phyloP scores from a whole-genome alignment of 345 rosid genomes.

The Lepidium africanum region DNA sequence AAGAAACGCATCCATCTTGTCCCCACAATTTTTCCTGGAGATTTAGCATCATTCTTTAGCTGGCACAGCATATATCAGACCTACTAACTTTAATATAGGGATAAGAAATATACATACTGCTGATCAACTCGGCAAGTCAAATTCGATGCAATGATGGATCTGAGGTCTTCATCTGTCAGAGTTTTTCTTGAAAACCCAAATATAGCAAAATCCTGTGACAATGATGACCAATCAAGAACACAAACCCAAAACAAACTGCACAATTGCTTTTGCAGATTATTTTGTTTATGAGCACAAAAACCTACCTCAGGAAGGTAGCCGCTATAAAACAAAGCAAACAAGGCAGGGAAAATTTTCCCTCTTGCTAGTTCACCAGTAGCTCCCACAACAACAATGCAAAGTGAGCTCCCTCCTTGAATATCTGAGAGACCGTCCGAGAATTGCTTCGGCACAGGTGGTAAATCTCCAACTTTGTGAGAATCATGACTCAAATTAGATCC shows the following conservation, averaged over 20 bases:
- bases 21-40: conserved; percentile 55
- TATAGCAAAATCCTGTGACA: conserved; percentile 52
- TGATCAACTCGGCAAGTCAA: conserved; percentile 74
- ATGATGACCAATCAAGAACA: conserved; percentile 6
- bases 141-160: conserved; percentile 59
- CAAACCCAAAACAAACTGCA: not conserved
- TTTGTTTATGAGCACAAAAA: not conserved
- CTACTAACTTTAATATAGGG: not conserved
- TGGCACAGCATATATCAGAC: not conserved
- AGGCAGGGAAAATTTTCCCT: conserved; percentile 57
- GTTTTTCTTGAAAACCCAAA: conserved; percentile 75
- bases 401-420: conserved; percentile 37
- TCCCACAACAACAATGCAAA: conserved; percentile 68
- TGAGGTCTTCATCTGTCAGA: conserved; percentile 56
- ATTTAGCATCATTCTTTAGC: not conserved
- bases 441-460: conserved; percentile 1
- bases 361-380: conserved; percentile 76
- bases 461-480: not conserved
- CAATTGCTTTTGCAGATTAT: not conserved
- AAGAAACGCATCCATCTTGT: conserved; percentile 58
- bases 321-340: conserved; percentile 68
- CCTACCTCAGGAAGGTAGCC: conserved; percentile 77
- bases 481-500: not conserved
- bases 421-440: conserved; percentile 14
- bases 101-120: conserved; percentile 36